Evolutionary conservation across 1,139 yeast genomes (phyloP).

Genomic region (Lodderomyces elongisporus): DNA sequence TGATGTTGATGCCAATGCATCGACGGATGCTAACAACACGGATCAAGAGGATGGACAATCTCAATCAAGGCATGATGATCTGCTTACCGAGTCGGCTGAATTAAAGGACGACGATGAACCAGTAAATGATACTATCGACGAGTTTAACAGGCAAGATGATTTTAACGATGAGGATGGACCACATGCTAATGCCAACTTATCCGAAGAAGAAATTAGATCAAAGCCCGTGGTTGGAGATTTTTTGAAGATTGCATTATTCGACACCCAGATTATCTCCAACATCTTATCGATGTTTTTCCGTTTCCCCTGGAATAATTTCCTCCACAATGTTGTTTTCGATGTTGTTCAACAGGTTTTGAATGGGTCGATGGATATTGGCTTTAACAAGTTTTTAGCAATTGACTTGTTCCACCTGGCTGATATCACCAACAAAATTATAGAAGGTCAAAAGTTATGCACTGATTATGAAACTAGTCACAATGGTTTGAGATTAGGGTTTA

Average conservation of each 20-base stretch:
- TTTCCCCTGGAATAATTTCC: slow-evolving; percentile 96
- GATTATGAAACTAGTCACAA: slow-evolving; percentile 57
- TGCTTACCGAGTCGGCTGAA: neutral
- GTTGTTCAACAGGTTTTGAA: slow-evolving; percentile 93
- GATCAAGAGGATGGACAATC: neutral
- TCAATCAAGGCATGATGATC: too few species aligned
- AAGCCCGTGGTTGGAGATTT: slow-evolving; percentile 86
- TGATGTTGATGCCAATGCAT: slow-evolving; percentile 5
- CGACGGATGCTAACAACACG: too few species aligned
- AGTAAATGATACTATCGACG: slow-evolving; percentile 36
- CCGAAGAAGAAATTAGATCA: slow-evolving; percentile 58
- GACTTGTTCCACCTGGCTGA: slow-evolving; percentile 78
- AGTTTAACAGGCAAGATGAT: slow-evolving; percentile 36
- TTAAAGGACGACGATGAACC: neutral
- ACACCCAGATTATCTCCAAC: slow-evolving; percentile 72
- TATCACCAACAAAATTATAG: slow-evolving; percentile 72
- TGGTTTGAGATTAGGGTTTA: slow-evolving; percentile 82
- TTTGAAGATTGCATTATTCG: slow-evolving; percentile 79
- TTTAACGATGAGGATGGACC: slow-evolving; percentile 34
- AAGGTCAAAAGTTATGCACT: slow-evolving; percentile 75
- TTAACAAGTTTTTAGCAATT: slow-evolving; percentile 81
- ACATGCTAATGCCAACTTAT: slow-evolving; percentile 49
- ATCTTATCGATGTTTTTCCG: slow-evolving; percentile 80
- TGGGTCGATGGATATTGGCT: slow-evolving; percentile 89
- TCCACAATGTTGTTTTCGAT: slow-evolving; percentile 96